phyloP scores from a whole-genome alignment of 768 basidiomycete genomes.

The Sarcomyxa edulis region DNA sequence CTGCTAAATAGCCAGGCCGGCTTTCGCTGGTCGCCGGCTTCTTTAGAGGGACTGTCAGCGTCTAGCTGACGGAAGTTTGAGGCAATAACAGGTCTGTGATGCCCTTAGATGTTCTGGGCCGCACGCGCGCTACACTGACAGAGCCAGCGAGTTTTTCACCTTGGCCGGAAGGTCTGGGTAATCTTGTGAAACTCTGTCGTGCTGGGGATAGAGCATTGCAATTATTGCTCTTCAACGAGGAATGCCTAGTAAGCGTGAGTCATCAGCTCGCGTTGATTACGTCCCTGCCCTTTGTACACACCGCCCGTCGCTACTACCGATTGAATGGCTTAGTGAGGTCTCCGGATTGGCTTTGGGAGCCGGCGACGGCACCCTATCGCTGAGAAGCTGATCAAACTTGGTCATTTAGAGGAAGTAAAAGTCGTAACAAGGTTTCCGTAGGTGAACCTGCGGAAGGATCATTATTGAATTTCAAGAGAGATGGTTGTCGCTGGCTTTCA shows the following conservation, averaged over 20 bases:
- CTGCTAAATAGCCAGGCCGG: conserved; percentile 85
- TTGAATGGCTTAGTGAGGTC: conserved; percentile 89
- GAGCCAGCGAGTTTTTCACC: conserved; percentile 69
- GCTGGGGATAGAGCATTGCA: conserved; percentile 88
- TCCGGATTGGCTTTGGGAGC: conserved; percentile 72
- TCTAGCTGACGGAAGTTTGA: conserved; percentile 82
- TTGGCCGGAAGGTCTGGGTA: conserved; percentile 42
- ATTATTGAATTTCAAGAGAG: conserved; percentile 42
- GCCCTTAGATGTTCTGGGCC: conserved; percentile 89
- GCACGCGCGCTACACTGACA: conserved; percentile 87
- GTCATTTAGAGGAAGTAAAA: conserved; percentile 85
- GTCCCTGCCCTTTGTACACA: conserved; percentile 91
- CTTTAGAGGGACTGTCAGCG: conserved; percentile 83
- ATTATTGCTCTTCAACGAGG: conserved; percentile 91
- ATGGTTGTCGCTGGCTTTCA: conserved; percentile 26
- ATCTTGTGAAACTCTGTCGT: conserved; percentile 78
- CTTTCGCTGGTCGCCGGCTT: conserved; percentile 73
- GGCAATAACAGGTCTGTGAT: conserved; percentile 91
- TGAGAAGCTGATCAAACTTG: conserved; percentile 67
- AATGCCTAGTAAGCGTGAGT: conserved; percentile 87
- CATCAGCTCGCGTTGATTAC: conserved; percentile 87
- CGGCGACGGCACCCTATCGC: conserved; percentile 38
- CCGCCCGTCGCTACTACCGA: conserved; percentile 88
- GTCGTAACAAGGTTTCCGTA: conserved; percentile 79
- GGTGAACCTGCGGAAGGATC: conserved; percentile 82